Percentiles rank a stretch among this genome's conserved stretches.
Conservation (phyloP, 1,139 yeast genomes). For the Suhomyces guaymorum region DNA sequence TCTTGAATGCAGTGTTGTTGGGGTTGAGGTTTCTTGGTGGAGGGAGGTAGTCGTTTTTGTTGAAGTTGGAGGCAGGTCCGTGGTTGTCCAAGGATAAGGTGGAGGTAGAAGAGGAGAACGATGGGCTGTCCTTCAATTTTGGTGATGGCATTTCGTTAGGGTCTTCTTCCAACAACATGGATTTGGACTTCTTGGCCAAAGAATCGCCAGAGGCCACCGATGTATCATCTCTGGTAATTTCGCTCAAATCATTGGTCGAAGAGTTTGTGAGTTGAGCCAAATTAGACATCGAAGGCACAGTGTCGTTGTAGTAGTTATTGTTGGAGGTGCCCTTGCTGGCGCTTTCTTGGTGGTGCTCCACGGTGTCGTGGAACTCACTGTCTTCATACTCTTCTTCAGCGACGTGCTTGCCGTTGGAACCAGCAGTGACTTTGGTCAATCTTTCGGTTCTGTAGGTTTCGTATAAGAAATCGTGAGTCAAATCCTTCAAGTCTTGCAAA, state of each 20-base stretch:
- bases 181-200: slow-evolving; percentile 28
- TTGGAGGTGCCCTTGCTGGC: slow-evolving; percentile 8
- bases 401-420: slow-evolving; percentile 23
- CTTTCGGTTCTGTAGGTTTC: slow-evolving; percentile 93
- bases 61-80: slow-evolving; percentile 3
- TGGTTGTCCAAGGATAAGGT: slow-evolving; percentile 25
- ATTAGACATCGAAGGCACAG: slow-evolving; percentile 64
- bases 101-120: slow-evolving; percentile 36
- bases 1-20: slow-evolving; percentile 51
- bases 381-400: slow-evolving; percentile 29
- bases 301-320: slow-evolving; percentile 12
- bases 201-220: slow-evolving; percentile 29
- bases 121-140: slow-evolving; percentile 29
- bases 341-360: slow-evolving; percentile 20
- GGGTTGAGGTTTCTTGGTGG: slow-evolving; percentile 39
- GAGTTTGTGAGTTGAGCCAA: slow-evolving; percentile 55
- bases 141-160: slow-evolving; percentile 30
- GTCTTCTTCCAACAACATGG: slow-evolving; percentile 41
- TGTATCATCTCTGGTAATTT: slow-evolving; percentile 16
- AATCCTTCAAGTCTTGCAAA: slow-evolving; percentile 87
- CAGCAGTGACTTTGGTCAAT: slow-evolving; percentile 56
- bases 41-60: slow-evolving; percentile 29
- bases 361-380: slow-evolving; percentile 34
- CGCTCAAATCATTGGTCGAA: slow-evolving; percentile 14
- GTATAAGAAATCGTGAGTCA: slow-evolving; percentile 87